phyloP scores from a whole-genome alignment of 1,139 yeast species.

The Yamadazyma taylorii region DNA sequence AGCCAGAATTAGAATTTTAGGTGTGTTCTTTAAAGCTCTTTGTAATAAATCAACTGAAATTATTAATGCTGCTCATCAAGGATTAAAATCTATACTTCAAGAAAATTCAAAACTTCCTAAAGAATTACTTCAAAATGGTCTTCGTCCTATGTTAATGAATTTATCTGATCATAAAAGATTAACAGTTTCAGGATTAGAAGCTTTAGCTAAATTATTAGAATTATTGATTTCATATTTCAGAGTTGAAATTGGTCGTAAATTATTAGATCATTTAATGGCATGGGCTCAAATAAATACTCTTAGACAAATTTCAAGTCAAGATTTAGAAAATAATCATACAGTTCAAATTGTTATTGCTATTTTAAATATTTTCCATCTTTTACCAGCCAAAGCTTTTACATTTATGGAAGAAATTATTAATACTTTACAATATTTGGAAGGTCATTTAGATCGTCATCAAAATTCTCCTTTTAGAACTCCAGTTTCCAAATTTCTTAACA shows the following conservation, averaged over 20 bases:
- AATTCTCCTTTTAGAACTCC: constrained; percentile 92
- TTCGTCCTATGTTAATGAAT: constrained; percentile 94
- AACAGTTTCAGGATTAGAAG: constrained; percentile 88
- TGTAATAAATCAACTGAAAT: constrained; percentile 84
- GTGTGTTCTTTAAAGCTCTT: constrained; percentile 92
- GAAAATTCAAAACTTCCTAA: constrained; percentile 90
- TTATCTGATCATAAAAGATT: constrained; percentile 89
- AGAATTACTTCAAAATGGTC: constrained; percentile 87
- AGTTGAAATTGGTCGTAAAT: constrained; percentile 92
- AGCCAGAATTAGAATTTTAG: constrained; percentile 80
- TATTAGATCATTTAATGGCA: constrained; percentile 90
- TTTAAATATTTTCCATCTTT: constrained; percentile 83
- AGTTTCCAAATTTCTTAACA: constrained; percentile 78
- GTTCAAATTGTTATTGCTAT: constrained; percentile 88
- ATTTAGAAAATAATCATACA: constrained; percentile 75
- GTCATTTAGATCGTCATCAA: constrained; percentile 80
- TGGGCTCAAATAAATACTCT: constrained; percentile 90
- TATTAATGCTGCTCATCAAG: constrained; percentile 90
- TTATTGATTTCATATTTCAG: constrained; percentile 88
- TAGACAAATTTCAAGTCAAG: constrained; percentile 69
- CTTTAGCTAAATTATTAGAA: constrained; percentile 83
- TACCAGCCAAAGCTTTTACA: constrained; percentile 90
- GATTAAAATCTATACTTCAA: constrained; percentile 77
- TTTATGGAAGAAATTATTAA: constrained; percentile 85
- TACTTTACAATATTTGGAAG: constrained; percentile 77